These are phyloP conservation scores for Petrea volubilis DNA, from an alignment of 257 asterid species.

Conservation along the genomic window DNA sequence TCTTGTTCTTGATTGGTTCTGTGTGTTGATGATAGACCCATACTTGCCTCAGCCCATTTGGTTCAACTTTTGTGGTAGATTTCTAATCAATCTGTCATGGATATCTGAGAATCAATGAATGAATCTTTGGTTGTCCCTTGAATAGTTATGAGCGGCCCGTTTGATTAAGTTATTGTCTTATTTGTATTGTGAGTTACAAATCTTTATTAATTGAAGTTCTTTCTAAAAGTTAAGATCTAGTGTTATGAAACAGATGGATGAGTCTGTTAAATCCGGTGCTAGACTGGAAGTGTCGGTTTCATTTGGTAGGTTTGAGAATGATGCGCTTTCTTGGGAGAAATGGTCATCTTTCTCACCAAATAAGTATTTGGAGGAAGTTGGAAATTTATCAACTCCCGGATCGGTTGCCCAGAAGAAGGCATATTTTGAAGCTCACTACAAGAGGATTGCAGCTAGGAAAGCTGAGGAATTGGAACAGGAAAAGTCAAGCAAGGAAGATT, in stretches of 20 bases:
- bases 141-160: slow-evolving; percentile 19
- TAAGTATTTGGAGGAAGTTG: slow-evolving; percentile 94
- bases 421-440: slow-evolving; percentile 93
- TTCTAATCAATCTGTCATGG: slow-evolving; percentile 25
- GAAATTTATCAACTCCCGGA: slow-evolving; percentile 82
- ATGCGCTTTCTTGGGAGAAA: slow-evolving; percentile 91
- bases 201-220: slow-evolving; percentile 22
- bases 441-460: slow-evolving; percentile 79
- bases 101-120: slow-evolving; percentile 32
- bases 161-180: slow-evolving; percentile 7
- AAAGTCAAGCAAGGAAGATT: slow-evolving; percentile 32
- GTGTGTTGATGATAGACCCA: slow-evolving; percentile 34
- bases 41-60: slow-evolving; percentile 37
- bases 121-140: slow-evolving; percentile 45
- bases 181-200: slow-evolving; percentile 20
- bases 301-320: slow-evolving; percentile 84
- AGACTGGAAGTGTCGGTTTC: slow-evolving; percentile 84
- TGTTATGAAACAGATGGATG: slow-evolving; percentile 72
- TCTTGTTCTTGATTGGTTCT: slow-evolving; percentile 34
- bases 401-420: slow-evolving; percentile 96
- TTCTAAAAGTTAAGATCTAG: slow-evolving; percentile 28
- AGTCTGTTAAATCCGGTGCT: slow-evolving; percentile 47
- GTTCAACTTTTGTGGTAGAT: slow-evolving; percentile 31
- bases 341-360: slow-evolving; percentile 94
- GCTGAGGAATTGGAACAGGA: slow-evolving; percentile 75